Evolutionary conservation across 257 asterid genomes (phyloP).

Genomic region (Phtheirospermum japonicum): DNA sequence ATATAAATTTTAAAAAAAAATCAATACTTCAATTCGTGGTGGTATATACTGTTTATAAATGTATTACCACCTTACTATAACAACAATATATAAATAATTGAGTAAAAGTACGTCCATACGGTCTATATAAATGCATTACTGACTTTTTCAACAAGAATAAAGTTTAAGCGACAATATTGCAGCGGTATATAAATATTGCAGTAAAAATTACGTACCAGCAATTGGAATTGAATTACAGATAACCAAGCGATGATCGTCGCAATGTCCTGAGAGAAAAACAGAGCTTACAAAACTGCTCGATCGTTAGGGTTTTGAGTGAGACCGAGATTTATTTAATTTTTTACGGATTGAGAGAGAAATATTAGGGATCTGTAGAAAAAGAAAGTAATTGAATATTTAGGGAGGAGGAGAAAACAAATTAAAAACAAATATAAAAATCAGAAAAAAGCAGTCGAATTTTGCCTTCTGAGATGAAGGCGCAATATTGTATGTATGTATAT

Average conservation of each 20-base stretch:
- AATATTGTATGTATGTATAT: slow-evolving; percentile 23
- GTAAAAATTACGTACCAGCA: slow-evolving; percentile 29
- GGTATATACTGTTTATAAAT: background rate
- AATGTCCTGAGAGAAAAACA: slow-evolving; percentile 25
- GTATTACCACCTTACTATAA: background rate
- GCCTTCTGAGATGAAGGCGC: slow-evolving; percentile 26
- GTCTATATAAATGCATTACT: too few species aligned
- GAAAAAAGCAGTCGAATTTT: slow-evolving; percentile 29
- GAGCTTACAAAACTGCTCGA: slow-evolving; percentile 22
- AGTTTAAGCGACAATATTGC: too few species aligned
- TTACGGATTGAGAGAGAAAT: background rate
- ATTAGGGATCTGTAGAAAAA: slow-evolving; percentile 43
- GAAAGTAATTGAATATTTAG: slow-evolving; percentile 27
- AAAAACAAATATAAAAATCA: background rate
- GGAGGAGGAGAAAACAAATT: slow-evolving; percentile 7
- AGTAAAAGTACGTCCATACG: background rate
- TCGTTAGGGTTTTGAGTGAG: slow-evolving; percentile 32
- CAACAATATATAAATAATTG: too few species aligned
- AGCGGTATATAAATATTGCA: background rate
- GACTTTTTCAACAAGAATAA: too few species aligned
- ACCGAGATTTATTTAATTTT: background rate
- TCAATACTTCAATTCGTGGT: background rate
- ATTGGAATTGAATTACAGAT: slow-evolving; percentile 14
- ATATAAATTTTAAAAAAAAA: background rate
- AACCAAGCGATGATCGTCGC: slow-evolving; percentile 28